These are phyloP conservation scores for Beauveria australis DNA, from an alignment of 2,329 filamentous ascomycete genomes.

Conservation along the genomic window DNA sequence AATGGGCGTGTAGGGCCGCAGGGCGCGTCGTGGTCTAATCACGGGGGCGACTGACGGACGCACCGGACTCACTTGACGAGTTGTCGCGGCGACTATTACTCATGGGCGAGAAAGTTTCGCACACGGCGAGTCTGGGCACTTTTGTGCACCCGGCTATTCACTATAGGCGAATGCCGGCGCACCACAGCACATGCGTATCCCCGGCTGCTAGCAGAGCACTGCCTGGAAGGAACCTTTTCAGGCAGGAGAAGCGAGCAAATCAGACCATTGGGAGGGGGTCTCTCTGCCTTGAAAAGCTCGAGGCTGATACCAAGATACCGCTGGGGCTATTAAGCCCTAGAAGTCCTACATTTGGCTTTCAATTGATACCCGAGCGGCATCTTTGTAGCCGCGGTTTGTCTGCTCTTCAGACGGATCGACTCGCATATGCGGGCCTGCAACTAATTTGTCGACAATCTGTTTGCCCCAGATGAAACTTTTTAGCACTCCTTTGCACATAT, in stretches of 20 bases:
- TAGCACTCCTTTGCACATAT: neutral
- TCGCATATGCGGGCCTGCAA: conserved; percentile 6
- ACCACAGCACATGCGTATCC: neutral
- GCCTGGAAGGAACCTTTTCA: neutral
- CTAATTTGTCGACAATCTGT: neutral
- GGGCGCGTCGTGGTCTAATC: neutral
- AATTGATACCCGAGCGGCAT: neutral
- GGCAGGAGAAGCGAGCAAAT: conserved; percentile 1
- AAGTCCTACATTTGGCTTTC: neutral
- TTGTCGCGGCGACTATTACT: neutral
- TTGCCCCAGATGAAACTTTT: neutral
- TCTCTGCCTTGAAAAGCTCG: neutral
- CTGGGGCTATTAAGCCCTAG: neutral
- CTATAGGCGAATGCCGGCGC: neutral
- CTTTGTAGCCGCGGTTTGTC: neutral
- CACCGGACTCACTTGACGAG: neutral
- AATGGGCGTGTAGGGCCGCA: conserved; percentile 2
- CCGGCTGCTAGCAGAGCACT: conserved; percentile 1
- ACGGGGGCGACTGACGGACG: neutral
- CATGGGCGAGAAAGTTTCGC: neutral
- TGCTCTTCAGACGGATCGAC: neutral
- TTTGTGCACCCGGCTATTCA: neutral
- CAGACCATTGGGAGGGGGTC: neutral
- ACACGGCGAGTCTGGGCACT: neutral
- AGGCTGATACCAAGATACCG: neutral